Evolutionary conservation across 306 rosid species (phyloP).

Genomic region (Prunus dulcis): DNA sequence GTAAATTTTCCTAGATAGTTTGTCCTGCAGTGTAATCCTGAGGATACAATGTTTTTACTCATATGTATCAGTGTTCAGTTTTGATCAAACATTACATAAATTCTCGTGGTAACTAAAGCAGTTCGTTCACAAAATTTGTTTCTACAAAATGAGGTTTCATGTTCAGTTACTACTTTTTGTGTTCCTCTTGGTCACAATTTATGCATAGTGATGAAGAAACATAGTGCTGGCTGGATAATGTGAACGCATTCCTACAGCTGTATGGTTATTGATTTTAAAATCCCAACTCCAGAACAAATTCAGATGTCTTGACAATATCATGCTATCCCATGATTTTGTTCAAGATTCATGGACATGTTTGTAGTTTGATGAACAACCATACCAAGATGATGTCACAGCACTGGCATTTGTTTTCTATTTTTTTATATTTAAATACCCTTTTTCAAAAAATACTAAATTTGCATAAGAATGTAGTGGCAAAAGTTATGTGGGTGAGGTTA

Average conservation of each 20-base stretch:
- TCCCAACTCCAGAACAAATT: too few species aligned
- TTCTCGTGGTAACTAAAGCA: constrained; percentile 21
- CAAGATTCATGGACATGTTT: neutral
- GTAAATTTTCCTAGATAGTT: constrained; percentile 68
- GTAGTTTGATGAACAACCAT: neutral
- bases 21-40: constrained; percentile 17
- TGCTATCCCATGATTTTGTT: constrained; percentile 1
- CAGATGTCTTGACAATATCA: neutral
- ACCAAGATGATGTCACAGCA: constrained; percentile 6
- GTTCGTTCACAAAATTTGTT: neutral
- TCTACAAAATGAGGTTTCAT: too few species aligned
- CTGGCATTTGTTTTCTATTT: neutral
- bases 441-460: neutral
- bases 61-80: constrained; percentile 21
- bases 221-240: too few species aligned
- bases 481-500: neutral
- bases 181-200: too few species aligned
- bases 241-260: too few species aligned
- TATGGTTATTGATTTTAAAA: too few species aligned
- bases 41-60: constrained; percentile 29
- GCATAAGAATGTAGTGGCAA: neutral
- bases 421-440: neutral
- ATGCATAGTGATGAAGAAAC: too few species aligned
- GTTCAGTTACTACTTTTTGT: too few species aligned
- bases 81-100: constrained; percentile 31